Percentiles rank a stretch among this genome's conserved stretches.
phyloP scores from a whole-genome alignment of 805 yeast genomes.

The Helenozyma baotianmanensis region DNA sequence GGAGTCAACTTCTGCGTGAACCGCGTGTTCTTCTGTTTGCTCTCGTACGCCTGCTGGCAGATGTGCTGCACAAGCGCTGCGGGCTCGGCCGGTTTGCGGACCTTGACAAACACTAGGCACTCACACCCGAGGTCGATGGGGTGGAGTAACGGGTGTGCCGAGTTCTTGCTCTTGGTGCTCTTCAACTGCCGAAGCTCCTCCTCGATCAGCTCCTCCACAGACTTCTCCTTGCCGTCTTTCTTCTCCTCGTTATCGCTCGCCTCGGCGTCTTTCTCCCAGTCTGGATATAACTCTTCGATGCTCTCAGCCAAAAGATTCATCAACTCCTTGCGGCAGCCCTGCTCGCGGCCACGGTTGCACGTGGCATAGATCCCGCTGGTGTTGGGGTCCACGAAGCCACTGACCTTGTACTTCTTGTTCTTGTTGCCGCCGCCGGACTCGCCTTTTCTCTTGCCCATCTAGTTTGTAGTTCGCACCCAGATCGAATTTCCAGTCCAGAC shows the following conservation, averaged over 20 bases:
- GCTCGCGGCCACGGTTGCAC: constrained; percentile 77
- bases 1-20: constrained; percentile 81
- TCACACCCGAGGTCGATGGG: constrained; percentile 71
- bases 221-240: constrained; percentile 33
- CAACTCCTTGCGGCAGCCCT: constrained; percentile 71
- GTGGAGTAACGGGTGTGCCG: constrained; percentile 32
- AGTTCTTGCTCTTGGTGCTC: constrained; percentile 36
- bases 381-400: constrained; percentile 70
- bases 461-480: no score
- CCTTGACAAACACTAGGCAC: constrained; percentile 80
- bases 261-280: constrained; percentile 14
- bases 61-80: constrained; percentile 61
- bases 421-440: constrained; percentile 24
- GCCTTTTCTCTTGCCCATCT: constrained; percentile 16
- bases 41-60: constrained; percentile 54
- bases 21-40: constrained; percentile 56
- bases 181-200: constrained; percentile 66
- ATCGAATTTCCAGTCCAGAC: no score
- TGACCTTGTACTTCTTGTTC: constrained; percentile 43
- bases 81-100: constrained; percentile 75
- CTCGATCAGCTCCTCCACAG: constrained; percentile 73
- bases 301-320: constrained; percentile 47
- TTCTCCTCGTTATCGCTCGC: constrained; percentile 20
- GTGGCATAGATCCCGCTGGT: constrained; percentile 88
- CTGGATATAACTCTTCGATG: constrained; percentile 29